Base-by-base conservation (phyloP, 2,329 filamentous ascomycete genomes). In the Penicillium glabrum region DNA sequence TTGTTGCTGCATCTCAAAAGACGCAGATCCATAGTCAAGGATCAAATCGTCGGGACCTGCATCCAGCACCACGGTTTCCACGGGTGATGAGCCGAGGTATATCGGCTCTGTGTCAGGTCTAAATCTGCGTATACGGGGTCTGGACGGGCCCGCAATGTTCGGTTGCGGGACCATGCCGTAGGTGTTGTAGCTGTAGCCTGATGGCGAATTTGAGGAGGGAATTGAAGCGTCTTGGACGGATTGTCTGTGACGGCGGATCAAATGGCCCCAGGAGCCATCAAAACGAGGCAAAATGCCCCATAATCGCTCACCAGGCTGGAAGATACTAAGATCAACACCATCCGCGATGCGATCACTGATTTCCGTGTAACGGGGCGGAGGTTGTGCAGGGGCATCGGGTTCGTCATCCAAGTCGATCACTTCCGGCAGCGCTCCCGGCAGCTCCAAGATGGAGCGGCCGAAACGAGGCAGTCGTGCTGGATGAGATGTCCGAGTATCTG, bases 391-490 rank as follows among this genome's bases (percentile, higher is more conserved):
- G 19, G 63, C 51, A 45, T 56, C 45, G 51, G 58, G 31, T n/a
- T 72, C 71, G 16, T 75, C 72, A 51, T 78, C 79, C 19, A 77
- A 59, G 58, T 77, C 74, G 7, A 77, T 71, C 5, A 77, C 65
- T 26, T 76, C 69, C 3, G 54, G 51, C 4, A 68, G 58, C 35
- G 77, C 65, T 26, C 75, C 69, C 3, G 54, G 51, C 4, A 68
- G 58, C 35, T n/a, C 35, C 64, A 75, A 69, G 14, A 75, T 73
- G 29, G 76, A 67, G 41, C 72, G 57, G 14, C 69, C 69, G 58
- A 76, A 77, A 23, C 72, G 65, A 14, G 74, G 74, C 3, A 62
- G 66, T 47, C 74, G 63, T 21, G 50, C 33, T 13, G 62, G 53
- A 47, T 56, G 54, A 10, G 63, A 60, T 31, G 26, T 46, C 46